Base-by-base conservation (phyloP, 2,329 filamentous ascomycete genomes). In the Exophiala sp. region DNA sequence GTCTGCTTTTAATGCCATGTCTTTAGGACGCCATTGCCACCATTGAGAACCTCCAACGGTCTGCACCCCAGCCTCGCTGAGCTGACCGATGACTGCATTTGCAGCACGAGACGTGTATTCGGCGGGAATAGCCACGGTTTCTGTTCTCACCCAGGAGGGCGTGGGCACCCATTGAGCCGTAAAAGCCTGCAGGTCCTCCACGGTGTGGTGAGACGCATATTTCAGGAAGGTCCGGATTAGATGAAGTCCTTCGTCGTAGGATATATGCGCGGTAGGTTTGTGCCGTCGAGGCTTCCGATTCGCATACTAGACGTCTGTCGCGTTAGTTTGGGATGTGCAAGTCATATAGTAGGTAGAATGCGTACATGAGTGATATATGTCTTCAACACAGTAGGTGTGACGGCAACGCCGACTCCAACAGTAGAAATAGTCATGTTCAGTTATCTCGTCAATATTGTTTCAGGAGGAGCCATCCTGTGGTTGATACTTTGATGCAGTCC, bases 181-280 rank as follows among this genome's bases (percentile, higher is more conserved):
- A 66, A 97, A 97, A 2, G 83, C 81, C 64, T 98, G 93, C 23
- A 97, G 70, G 57, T 97, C 89, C 68, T 98, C 93, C 61, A 98
- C 85, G 0, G 88, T 89, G 66, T 96, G 88, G 56, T 88, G 83
- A 1, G 91, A 89, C 2, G 89, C 85, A 67, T 89, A 93, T 35
- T 79, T 69, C 29, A 98, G 78, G 67, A 98, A 97, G 29, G 84
- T 80, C 43, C 89, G 86, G 61, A 97, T 85, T 43, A 98, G 77
- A 57, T 88, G 81, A 11, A 98, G 77, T 30, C 90, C 91, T 70
- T 96, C 87, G 65, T 97, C 87, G 70, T 98, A 98, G 46, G 89
- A 90, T 48, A 98, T 82, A 66, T 95, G 88, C 1, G 86, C 86
- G 1, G 88, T 95, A 0, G 91, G 91, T 56, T 90, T 90, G 58